Evolutionary conservation across 1,139 yeast species (phyloP).

Genomic region (Zygoascus sp.): DNA sequence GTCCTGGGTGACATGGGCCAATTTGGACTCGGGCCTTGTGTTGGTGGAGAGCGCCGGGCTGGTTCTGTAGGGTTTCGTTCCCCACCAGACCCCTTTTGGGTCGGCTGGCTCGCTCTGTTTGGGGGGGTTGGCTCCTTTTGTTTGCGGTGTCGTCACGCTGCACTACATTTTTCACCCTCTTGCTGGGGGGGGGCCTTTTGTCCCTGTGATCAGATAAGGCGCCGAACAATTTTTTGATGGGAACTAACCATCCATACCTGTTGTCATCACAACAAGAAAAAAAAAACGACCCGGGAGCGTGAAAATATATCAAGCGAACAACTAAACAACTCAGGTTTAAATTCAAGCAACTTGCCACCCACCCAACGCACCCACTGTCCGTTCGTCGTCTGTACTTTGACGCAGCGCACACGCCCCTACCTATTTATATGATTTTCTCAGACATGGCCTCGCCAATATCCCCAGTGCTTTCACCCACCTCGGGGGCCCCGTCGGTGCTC

Average conservation of each 20-base stretch:
- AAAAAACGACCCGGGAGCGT: background rate
- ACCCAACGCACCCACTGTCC: no score
- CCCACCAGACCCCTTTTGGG: slow-evolving; percentile 3
- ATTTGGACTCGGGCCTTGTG: slow-evolving; percentile 62
- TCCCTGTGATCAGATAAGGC: slow-evolving; percentile 4
- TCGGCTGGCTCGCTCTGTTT: background rate
- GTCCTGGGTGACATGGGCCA: slow-evolving; percentile 58
- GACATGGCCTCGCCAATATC: slow-evolving; percentile 18
- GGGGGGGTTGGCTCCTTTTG: no score
- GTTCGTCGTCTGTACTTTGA: no score
- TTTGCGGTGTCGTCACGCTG: no score
- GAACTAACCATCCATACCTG: background rate
- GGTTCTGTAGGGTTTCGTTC: slow-evolving; percentile 17
- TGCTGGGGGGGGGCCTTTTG: background rate
- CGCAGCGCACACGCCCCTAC: no score
- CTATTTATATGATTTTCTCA: background rate
- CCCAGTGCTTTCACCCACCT: slow-evolving; percentile 17
- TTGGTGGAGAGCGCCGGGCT: slow-evolving; percentile 22
- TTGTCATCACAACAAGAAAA: background rate
- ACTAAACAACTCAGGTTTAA: background rate
- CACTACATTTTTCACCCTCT: background rate
- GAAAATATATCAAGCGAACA: no score
- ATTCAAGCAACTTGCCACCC: background rate
- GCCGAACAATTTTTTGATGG: background rate
- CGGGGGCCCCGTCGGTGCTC: slow-evolving; percentile 15